Base-by-base conservation (phyloP, 108 stramenopile species). In the Phaeodactylum tricornutum region DNA sequence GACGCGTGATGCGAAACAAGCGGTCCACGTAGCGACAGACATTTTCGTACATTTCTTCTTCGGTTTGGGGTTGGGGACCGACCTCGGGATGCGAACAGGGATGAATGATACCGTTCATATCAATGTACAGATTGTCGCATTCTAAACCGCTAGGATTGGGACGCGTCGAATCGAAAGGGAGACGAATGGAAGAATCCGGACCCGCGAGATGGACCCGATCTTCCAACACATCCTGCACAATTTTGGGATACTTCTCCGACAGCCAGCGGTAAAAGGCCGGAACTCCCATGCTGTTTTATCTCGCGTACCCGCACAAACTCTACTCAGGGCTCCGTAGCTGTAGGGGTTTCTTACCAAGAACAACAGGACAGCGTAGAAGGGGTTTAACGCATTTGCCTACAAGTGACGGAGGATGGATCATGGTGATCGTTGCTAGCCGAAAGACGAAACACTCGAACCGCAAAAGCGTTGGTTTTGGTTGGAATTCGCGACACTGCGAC, bases 101-200 rank as follows among this genome's bases (percentile, higher is more conserved):
- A 66, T 99, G 98, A 48, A 99, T 97, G 47, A 99, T 93, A 3
- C 98, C 98, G 56, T 99, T 99, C 96, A 99, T 96, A 65, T 99
- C 98, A 31, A 99, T 75, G 59, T 99, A 99, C 36, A 99, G 75
- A 60, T 96, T 93, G 66, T 94, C 91, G 46, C 71, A 76, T 69
- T 99, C 96, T 40, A 92, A 55, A 11, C 72, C 80, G 7, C 79
- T 77, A 20, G 96, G 94, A 62, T 98, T 97, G 29, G 95, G 89
- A 7, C 66, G 43, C 12, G 83, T 87, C 45, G 61, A 46, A 56
- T 97, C 92, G 46, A 96, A 72, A 6, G 94, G 89, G 29, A 89
- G 54, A 30, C 71, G 79, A n/a, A n/a, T n/a, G 21, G 5, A 14
- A n/a, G 14, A 6, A 20, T 41, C 39, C 5, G 21, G 21, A 4